phyloP scores from a whole-genome alignment of 176 grass and related monocot species.

The Paspalum notatum region DNA sequence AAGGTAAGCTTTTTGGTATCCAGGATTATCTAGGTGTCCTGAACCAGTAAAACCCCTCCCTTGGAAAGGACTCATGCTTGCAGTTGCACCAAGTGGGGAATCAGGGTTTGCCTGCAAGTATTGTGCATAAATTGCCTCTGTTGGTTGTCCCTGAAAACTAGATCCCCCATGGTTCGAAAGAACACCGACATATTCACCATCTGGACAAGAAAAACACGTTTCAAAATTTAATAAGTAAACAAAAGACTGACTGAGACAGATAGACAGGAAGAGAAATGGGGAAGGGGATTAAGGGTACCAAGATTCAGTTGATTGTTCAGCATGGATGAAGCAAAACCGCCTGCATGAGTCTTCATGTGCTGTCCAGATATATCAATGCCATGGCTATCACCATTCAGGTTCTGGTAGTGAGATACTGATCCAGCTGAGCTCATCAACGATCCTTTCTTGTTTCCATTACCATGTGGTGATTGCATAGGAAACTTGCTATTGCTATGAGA shows the following conservation, averaged over 20 bases:
- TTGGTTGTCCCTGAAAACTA: constrained; percentile 51
- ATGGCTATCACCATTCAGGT: constrained; percentile 58
- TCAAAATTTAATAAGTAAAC: constrained; percentile 28
- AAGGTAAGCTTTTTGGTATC: constrained; percentile 82
- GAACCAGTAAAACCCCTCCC: constrained; percentile 62
- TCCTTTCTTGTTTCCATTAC: constrained; percentile 60
- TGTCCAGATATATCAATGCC: constrained; percentile 52
- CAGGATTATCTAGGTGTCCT: constrained; percentile 66
- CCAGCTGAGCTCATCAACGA: constrained; percentile 49
- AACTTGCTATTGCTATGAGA: constrained; percentile 61
- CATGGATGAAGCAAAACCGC: constrained; percentile 47
- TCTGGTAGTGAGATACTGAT: constrained; percentile 54
- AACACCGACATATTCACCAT: constrained; percentile 66
- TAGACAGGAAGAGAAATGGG: neutral
- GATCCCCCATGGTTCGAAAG: constrained; percentile 57
- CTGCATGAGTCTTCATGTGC: constrained; percentile 47
- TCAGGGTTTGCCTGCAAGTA: constrained; percentile 69
- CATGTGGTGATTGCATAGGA: constrained; percentile 43
- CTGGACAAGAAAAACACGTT: constrained; percentile 51
- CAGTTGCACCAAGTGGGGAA: constrained; percentile 52
- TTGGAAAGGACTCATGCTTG: constrained; percentile 65
- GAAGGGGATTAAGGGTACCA: constrained; percentile 41
- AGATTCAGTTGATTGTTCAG: constrained; percentile 66
- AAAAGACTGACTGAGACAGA: neutral
- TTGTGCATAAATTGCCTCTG: constrained; percentile 61